Percentiles rank a stretch among this genome's conserved stretches.
Evolutionary conservation across 305 asterid species (phyloP).

Genomic region (Solanum hybrid): DNA sequence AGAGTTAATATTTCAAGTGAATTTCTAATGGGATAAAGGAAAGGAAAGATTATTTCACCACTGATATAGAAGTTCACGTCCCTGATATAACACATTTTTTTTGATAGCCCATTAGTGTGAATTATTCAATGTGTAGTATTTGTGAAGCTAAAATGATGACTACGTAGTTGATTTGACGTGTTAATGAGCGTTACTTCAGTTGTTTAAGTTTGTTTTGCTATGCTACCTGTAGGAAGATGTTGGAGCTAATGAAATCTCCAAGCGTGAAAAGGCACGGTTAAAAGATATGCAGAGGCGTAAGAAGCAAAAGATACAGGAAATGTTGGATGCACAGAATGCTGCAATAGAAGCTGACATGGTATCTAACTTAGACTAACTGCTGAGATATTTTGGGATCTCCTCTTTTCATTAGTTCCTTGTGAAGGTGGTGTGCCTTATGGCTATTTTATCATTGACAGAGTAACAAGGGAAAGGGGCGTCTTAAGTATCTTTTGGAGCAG

Average conservation of each 20-base stretch:
- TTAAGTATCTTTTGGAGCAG: constrained; percentile 92
- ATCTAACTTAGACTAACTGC: constrained; percentile 8
- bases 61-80: not conserved
- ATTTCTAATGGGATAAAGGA: not conserved
- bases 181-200: not conserved
- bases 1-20: not conserved
- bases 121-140: not conserved
- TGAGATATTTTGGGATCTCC: not conserved
- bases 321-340: constrained; percentile 86
- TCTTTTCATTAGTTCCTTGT: constrained; percentile 9
- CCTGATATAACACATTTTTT: not conserved
- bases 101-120: not conserved
- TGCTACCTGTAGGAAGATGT: constrained; percentile 45
- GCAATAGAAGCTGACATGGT: constrained; percentile 95
- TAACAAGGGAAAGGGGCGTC: constrained; percentile 89
- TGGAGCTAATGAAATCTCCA: constrained; percentile 38
- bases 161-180: not conserved
- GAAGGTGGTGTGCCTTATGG: not conserved
- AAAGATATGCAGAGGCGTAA: constrained; percentile 77
- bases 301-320: constrained; percentile 85
- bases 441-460: constrained; percentile 42
- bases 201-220: not conserved
- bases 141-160: not conserved
- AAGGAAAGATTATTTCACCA: not conserved
- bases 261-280: constrained; percentile 72